These are phyloP conservation scores for Penicillium desertorum DNA, from an alignment of 495 filamentous ascomycete species.

Conservation along the genomic window DNA sequence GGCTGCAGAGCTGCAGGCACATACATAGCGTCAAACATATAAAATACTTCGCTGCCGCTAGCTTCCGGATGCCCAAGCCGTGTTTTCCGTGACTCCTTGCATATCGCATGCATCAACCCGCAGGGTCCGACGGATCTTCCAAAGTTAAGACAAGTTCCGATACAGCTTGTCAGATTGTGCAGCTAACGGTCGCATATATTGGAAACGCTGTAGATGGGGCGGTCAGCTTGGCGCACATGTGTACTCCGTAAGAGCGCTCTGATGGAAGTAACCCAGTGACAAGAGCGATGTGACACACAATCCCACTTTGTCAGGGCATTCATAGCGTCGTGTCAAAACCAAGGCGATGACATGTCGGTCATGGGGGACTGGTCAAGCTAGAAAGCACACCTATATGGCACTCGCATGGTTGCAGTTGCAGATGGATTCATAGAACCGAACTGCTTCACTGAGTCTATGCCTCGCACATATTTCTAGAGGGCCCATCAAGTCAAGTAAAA, in stretches of 20 bases:
- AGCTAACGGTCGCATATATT: neutral
- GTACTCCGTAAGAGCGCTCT: conserved; percentile 7
- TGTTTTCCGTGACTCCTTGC: conserved; percentile 4
- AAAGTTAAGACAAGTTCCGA: neutral
- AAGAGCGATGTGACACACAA: conserved; percentile 4
- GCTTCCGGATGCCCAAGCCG: neutral
- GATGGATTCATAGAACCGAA: neutral
- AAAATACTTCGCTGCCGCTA: neutral
- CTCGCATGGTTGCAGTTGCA: neutral
- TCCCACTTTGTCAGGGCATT: neutral
- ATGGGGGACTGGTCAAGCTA: neutral
- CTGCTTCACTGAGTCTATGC: neutral
- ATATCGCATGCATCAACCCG: conserved; percentile 1
- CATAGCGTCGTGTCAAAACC: neutral
- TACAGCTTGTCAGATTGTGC: conserved; percentile 2
- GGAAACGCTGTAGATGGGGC: neutral
- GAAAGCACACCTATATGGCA: neutral
- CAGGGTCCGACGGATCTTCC: conserved; percentile 1
- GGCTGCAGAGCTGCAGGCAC: neutral
- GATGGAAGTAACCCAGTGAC: conserved; percentile 3
- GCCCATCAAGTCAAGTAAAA: neutral
- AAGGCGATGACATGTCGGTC: neutral
- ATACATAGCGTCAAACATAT: neutral
- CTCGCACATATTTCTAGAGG: neutral
- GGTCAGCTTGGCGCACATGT: neutral